phyloP scores from a whole-genome alignment of 2,329 filamentous ascomycete species.

The Ilyonectria sp. region DNA sequence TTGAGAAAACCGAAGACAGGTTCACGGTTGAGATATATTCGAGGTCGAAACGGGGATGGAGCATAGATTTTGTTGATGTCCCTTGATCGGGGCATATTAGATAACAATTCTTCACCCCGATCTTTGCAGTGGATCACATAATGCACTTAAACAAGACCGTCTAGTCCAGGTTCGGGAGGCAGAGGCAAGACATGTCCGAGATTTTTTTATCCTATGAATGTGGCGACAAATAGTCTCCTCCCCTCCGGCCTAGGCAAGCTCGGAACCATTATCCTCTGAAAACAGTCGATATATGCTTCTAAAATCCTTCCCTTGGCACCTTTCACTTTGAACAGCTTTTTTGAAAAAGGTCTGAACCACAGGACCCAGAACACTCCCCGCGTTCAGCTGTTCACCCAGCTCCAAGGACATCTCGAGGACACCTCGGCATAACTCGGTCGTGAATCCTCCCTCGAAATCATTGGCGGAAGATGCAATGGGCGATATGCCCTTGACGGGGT shows the following conservation, averaged over 20 bases:
- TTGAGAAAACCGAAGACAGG: not conserved
- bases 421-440: constrained; percentile 33
- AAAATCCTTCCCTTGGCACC: constrained; percentile 16
- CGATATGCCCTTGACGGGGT: constrained; percentile 33
- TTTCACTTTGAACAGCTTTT: constrained; percentile 6
- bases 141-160: no score
- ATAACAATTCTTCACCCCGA: no score
- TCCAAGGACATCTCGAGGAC: constrained; percentile 31
- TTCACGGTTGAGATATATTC: constrained; percentile 41
- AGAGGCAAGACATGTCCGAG: no score
- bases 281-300: constrained; percentile 26
- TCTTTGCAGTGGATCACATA: no score
- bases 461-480: constrained; percentile 23
- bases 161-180: no score
- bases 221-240: no score
- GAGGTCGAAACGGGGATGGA: constrained; percentile 33
- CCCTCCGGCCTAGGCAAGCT: not conserved
- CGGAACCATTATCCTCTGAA: not conserved
- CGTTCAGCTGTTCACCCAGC: constrained; percentile 7
- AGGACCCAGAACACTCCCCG: constrained; percentile 5
- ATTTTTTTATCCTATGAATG: no score
- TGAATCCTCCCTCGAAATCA: constrained; percentile 34
- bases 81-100: no score
- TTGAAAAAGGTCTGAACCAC: constrained; percentile 5
- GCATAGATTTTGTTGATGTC: constrained; percentile 39